phyloP scores from a whole-genome alignment of 805 yeast genomes.

The Suhomyces emberorum region DNA sequence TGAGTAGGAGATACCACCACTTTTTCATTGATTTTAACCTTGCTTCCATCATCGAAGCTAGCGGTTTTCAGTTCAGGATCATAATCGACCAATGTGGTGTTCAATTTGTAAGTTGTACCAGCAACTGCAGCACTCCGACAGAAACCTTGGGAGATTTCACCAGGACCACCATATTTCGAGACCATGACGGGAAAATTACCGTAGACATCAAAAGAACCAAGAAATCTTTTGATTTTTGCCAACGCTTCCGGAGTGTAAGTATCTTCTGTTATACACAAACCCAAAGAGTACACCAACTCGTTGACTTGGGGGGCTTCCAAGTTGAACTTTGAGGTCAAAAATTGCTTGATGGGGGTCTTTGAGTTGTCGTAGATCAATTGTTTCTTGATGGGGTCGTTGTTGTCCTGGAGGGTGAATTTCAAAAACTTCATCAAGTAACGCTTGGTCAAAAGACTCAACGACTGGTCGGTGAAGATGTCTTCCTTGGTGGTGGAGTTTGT shows the following conservation, averaged over 20 bases:
- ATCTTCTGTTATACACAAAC: conserved; percentile 61
- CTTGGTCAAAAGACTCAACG: conserved; percentile 69
- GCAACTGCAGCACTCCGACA: conserved; percentile 98
- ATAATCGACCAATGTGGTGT: conserved; percentile 60
- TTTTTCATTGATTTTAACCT: conserved; percentile 74
- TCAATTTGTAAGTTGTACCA: conserved; percentile 88
- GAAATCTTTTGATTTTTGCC: conserved; percentile 76
- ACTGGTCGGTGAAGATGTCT: conserved; percentile 88
- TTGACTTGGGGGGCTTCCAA: conserved; percentile 70
- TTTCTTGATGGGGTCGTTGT: conserved; percentile 58
- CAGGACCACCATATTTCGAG: conserved; percentile 93
- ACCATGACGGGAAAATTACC: conserved; percentile 92
- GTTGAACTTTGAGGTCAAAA: conserved; percentile 63
- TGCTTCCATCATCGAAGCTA: conserved; percentile 68
- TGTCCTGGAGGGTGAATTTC: conserved; percentile 67
- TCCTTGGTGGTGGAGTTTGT: conserved; percentile 72
- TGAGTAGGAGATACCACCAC: conserved; percentile 74
- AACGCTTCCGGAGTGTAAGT: conserved; percentile 73
- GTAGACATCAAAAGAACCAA: conserved; percentile 82
- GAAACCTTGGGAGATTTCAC: conserved; percentile 94
- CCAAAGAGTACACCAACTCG: conserved; percentile 84
- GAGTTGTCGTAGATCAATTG: conserved; percentile 56
- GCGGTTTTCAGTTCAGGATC: conserved; percentile 70
- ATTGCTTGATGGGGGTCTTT: conserved; percentile 53
- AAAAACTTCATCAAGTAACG: conserved; percentile 87